These are phyloP conservation scores for Schizophyllum amplum DNA, from an alignment of 1,284 basidiomycete genomes.

Conservation along the genomic window DNA sequence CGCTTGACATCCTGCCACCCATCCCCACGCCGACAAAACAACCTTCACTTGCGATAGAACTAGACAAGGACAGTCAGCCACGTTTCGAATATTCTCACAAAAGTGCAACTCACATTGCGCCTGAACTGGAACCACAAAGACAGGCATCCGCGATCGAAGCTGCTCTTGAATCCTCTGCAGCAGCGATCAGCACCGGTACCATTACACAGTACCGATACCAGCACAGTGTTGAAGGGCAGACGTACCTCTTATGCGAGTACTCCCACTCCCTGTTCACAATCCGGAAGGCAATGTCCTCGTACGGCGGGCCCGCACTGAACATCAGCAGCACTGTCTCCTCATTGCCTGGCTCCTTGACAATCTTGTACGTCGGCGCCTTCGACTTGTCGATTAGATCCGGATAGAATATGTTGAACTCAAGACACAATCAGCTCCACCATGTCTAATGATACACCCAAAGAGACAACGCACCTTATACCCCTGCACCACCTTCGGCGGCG, in stretches of 20 bases:
- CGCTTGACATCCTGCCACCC: too few relatives aligned
- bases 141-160: constrained; percentile 79
- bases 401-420: constrained; percentile 88
- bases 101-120: constrained; percentile 59
- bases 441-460: constrained; percentile 9
- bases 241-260: constrained; percentile 88
- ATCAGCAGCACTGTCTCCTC: constrained; percentile 91
- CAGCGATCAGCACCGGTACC: constrained; percentile 7
- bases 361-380: constrained; percentile 92
- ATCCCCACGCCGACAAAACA: not conserved
- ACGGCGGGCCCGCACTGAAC: constrained; percentile 96
- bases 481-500: constrained; percentile 95
- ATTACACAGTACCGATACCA: constrained; percentile 3
- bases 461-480: constrained; percentile 76
- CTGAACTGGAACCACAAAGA: constrained; percentile 86
- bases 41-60: constrained; percentile 62
- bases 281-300: constrained; percentile 97
- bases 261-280: constrained; percentile 99
- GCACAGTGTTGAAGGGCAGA: too few relatives aligned
- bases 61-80: constrained; percentile 22
- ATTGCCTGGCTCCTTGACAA: constrained; percentile 86
- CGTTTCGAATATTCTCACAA: constrained; percentile 5
- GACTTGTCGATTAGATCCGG: constrained; percentile 96
- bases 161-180: constrained; percentile 72
- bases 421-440: constrained; percentile 11